A percentile compares a stretch with the other conserved stretches of the same genome.
Evolutionary conservation across 148 eudicot species (phyloP).

Genomic region (Vaccinium vitisidaea): DNA sequence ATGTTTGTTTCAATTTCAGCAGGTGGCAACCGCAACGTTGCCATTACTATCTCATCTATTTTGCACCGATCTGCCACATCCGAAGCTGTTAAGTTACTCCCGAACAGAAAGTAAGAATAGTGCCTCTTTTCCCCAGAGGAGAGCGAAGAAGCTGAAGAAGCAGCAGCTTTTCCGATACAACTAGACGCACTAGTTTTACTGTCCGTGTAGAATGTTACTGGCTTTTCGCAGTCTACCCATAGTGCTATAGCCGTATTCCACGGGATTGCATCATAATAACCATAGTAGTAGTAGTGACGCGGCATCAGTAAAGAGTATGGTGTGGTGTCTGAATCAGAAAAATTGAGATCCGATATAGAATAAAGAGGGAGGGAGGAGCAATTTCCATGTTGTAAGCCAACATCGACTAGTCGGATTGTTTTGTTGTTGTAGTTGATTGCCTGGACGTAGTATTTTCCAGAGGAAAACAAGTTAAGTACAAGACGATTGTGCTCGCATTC

Average conservation of each 20-base stretch:
- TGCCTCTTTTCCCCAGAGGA: neutral
- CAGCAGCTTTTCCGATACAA: neutral
- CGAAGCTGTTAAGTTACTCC: neutral
- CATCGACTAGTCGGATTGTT: constrained; percentile 22
- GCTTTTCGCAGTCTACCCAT: neutral
- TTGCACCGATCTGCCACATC: neutral
- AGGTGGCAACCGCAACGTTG: neutral
- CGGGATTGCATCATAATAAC: neutral
- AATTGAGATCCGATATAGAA: neutral
- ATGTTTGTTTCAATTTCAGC: neutral
- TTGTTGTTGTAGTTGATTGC: constrained; percentile 11
- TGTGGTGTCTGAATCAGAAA: neutral
- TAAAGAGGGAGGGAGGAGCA: constrained; percentile 23
- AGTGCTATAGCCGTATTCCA: neutral
- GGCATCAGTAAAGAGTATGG: neutral
- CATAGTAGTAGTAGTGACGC: too few relatives aligned
- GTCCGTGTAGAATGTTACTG: neutral
- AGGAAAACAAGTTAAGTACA: neutral
- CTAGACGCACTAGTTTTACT: neutral
- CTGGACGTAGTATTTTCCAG: constrained; percentile 9
- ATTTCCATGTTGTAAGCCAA: neutral
- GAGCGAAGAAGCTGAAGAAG: neutral
- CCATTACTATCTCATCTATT: neutral
- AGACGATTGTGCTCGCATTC: constrained; percentile 22
- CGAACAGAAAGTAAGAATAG: neutral